phyloP scores from a whole-genome alignment of 495 filamentous ascomycete genomes.

The Endocarpon pusillum region DNA sequence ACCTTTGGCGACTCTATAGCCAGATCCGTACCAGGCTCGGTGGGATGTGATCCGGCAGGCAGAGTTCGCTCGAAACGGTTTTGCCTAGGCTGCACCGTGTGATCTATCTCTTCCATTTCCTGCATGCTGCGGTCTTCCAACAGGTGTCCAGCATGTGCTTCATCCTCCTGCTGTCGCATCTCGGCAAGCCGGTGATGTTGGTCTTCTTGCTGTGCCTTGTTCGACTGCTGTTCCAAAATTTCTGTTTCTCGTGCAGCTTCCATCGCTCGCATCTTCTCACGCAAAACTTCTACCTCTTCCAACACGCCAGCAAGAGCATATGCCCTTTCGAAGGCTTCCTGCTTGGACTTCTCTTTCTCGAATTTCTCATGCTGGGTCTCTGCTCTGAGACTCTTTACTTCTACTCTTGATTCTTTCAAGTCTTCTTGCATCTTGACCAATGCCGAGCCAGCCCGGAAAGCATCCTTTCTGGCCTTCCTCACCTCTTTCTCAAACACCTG shows the following conservation, averaged over 20 bases:
- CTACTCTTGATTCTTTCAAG: conserved; percentile 47
- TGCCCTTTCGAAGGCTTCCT: conserved; percentile 61
- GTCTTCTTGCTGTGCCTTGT: not conserved
- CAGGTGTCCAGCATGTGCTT: no score
- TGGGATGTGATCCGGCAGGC: no score
- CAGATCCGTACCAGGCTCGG: no score
- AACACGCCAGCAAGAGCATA: conserved; percentile 57
- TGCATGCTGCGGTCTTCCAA: no score
- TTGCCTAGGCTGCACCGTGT: no score
- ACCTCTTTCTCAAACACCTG: conserved; percentile 74
- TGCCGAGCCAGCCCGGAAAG: conserved; percentile 62
- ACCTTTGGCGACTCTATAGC: no score
- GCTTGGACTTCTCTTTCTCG: conserved; percentile 38
- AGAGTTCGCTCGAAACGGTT: no score
- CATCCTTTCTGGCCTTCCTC: conserved; percentile 62
- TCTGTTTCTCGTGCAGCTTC: conserved; percentile 39
- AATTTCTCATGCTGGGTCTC: conserved; percentile 34
- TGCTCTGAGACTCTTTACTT: conserved; percentile 32
- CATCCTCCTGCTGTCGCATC: no score
- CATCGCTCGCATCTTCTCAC: conserved; percentile 42
- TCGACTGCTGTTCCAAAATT: conserved; percentile 14
- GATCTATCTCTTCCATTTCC: no score
- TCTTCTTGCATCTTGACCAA: conserved; percentile 72
- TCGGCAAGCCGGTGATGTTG: no score
- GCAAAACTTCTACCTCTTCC: conserved; percentile 50